Percentiles rank a stretch among this genome's conserved stretches.
phyloP scores from a whole-genome alignment of 306 rosid species.

The Castanopsis chinensis region DNA sequence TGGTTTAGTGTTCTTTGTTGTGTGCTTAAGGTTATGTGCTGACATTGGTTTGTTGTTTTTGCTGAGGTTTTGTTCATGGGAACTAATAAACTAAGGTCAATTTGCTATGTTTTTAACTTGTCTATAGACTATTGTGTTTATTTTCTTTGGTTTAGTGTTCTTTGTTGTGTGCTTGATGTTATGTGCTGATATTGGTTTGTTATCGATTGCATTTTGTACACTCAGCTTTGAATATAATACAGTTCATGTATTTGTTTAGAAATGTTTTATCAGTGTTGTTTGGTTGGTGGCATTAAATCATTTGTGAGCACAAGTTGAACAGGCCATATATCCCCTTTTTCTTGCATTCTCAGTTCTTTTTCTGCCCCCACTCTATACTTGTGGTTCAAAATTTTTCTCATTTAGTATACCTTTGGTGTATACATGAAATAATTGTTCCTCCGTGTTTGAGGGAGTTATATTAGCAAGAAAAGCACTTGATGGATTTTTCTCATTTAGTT shows the following conservation, averaged over 20 bases:
- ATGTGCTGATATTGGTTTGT: not conserved
- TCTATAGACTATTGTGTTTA: no score
- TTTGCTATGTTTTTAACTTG: no score
- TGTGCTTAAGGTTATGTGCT: not conserved
- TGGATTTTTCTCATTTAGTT: no score
- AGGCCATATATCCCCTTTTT: not conserved
- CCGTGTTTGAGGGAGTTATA: not conserved
- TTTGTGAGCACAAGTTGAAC: not conserved
- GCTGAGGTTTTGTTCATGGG: no score
- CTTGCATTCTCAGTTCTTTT: no score
- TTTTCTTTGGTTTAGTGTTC: not conserved
- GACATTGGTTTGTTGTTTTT: not conserved
- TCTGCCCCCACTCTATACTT: no score
- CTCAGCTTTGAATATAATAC: no score
- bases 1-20: not conserved
- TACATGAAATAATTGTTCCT: not conserved
- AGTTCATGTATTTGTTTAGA: not conserved
- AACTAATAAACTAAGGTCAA: no score
- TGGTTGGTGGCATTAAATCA: not conserved
- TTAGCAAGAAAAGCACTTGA: no score
- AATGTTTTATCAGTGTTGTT: not conserved
- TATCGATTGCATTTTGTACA: not conserved
- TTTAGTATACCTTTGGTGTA: not conserved
- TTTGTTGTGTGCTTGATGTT: not conserved
- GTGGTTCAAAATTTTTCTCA: not conserved